Conservation (phyloP, 441 rosid genomes). For the Sinapis alba region DNA sequence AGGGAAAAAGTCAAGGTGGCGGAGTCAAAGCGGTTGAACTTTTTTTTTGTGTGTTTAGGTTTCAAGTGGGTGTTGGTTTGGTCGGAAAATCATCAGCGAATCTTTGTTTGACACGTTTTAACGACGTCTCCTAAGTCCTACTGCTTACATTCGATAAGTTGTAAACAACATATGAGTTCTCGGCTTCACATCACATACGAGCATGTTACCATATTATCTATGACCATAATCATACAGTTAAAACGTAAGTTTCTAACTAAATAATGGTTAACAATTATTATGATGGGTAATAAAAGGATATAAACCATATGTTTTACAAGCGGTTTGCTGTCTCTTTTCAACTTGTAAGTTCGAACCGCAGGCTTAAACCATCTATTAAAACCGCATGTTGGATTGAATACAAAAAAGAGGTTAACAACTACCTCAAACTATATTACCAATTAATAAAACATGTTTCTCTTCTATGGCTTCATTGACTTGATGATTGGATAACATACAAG, state of each 20-base stretch:
- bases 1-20: neutral
- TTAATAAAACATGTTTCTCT: too few relatives aligned
- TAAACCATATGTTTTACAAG: neutral
- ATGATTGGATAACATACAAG: neutral
- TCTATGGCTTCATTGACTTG: neutral
- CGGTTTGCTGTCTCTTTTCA: neutral
- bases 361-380: neutral
- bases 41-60: neutral
- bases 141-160: neutral
- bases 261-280: neutral
- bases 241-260: neutral
- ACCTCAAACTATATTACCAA: neutral
- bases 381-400: neutral
- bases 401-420: neutral
- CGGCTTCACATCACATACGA: neutral
- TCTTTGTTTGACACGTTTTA: slow-evolving; percentile 19
- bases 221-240: neutral
- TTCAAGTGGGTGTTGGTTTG: slow-evolving; percentile 28
- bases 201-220: neutral
- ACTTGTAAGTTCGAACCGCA: neutral
- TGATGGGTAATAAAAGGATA: neutral
- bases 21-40: slow-evolving; percentile 34
- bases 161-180: neutral
- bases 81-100: slow-evolving; percentile 24
- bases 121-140: slow-evolving; percentile 6